These are phyloP conservation scores for Trichoderma oligosporum DNA, from an alignment of 2,329 filamentous ascomycete species.

Conservation along the genomic window DNA sequence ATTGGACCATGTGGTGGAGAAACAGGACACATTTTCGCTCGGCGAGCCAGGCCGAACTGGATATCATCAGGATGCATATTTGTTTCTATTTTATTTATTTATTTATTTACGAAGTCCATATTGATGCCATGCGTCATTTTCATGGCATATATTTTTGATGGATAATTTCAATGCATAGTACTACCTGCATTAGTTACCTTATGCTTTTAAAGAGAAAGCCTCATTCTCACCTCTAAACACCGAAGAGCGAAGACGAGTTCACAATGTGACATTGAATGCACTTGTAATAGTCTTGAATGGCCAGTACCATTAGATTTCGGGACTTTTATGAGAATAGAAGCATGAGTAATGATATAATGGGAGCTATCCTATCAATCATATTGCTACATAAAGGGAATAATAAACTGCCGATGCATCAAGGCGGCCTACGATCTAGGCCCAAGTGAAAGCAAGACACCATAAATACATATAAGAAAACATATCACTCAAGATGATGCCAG, in stretches of 20 bases:
- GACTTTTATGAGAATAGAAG: too few relatives aligned
- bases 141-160: slow-evolving; percentile 4
- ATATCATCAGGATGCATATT: slow-evolving; percentile 8
- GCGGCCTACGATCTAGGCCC: neutral
- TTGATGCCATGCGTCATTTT: neutral
- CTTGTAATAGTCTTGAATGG: too few relatives aligned
- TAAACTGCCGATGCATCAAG: neutral
- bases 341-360: too few relatives aligned
- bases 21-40: slow-evolving; percentile 1
- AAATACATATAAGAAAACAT: neutral
- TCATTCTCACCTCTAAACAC: neutral
- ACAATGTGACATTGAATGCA: neutral
- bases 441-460: neutral
- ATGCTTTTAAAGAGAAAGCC: neutral
- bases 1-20: slow-evolving; percentile 18
- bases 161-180: neutral
- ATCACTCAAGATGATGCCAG: too few relatives aligned
- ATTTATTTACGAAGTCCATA: neutral
- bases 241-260: neutral
- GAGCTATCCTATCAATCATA: too few relatives aligned
- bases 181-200: neutral
- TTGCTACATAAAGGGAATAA: neutral
- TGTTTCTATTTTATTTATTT: neutral
- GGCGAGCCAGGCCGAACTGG: slow-evolving; percentile 2
- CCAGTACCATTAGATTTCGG: too few relatives aligned